Evolutionary conservation across 495 filamentous ascomycete species (phyloP).

Genomic region (Penicillium turbatum): DNA sequence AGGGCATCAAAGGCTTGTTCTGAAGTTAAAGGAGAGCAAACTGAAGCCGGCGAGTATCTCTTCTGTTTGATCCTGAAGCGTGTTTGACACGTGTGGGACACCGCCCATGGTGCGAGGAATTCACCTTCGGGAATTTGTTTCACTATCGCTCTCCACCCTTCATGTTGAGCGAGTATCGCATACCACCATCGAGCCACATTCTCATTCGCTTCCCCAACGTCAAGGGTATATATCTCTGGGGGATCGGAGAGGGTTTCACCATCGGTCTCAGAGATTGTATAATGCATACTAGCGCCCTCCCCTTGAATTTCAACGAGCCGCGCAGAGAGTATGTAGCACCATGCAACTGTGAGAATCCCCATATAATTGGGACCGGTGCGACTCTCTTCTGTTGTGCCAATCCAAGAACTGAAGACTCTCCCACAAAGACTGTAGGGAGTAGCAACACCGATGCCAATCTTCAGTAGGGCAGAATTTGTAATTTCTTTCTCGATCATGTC

Average conservation of each 20-base stretch:
- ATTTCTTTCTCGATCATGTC: slow-evolving; percentile 6
- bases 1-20: not conserved
- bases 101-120: not conserved
- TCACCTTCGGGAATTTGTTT: not conserved
- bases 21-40: not conserved
- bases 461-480: not conserved
- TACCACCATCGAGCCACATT: slow-evolving; percentile 4
- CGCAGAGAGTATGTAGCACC: slow-evolving; percentile 5
- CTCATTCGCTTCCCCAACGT: not conserved
- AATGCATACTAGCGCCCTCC: slow-evolving; percentile 1
- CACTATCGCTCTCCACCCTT: slow-evolving; percentile 1
- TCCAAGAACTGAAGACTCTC: slow-evolving; percentile 4
- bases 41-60: not conserved
- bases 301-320: slow-evolving; percentile 3
- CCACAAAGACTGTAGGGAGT: slow-evolving; percentile 7
- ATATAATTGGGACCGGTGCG: not conserved
- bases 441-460: slow-evolving; percentile 4
- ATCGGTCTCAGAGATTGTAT: not conserved
- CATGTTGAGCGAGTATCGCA: not conserved
- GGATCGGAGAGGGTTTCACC: not conserved
- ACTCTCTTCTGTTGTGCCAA: slow-evolving; percentile 1
- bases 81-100: not conserved
- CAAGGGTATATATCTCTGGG: not conserved
- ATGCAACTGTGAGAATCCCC: slow-evolving; percentile 1
- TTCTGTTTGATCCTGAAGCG: not conserved